Conservation (phyloP, 1,139 yeast species). For the Lodderomyces metapsilosis region DNA sequence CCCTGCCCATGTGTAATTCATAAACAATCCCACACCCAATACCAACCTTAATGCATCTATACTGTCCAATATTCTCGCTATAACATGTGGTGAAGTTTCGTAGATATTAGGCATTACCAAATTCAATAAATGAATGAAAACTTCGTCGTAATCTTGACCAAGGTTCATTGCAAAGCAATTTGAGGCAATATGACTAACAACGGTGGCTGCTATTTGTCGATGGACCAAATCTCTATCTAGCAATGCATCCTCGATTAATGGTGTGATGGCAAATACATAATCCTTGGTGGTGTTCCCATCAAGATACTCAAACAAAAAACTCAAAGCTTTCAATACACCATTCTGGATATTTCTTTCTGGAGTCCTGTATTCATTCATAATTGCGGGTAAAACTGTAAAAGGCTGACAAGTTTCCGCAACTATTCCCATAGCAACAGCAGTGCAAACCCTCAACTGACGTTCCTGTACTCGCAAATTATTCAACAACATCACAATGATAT, state of each 20-base stretch:
- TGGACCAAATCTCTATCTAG: conserved; percentile 91
- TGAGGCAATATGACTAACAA: conserved; percentile 76
- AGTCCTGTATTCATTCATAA: conserved; percentile 92
- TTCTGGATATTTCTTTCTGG: conserved; percentile 95
- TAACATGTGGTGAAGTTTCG: conserved; percentile 95
- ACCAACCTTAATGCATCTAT: conserved; percentile 72
- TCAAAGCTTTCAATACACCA: conserved; percentile 87
- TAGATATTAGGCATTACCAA: conserved; percentile 79
- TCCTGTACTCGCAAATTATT: conserved; percentile 90
- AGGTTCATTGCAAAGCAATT: conserved; percentile 71
- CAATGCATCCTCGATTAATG: conserved; percentile 85
- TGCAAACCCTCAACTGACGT: conserved; percentile 93
- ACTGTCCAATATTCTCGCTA: conserved; percentile 76
- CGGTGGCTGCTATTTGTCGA: conserved; percentile 93
- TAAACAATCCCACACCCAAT: conserved; percentile 71
- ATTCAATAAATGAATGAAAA: conserved; percentile 66
- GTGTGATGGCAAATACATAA: conserved; percentile 78
- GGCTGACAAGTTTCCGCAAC: conserved; percentile 95
- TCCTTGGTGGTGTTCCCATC: conserved; percentile 74
- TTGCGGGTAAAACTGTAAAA: conserved; percentile 91
- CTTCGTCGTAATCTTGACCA: conserved; percentile 65
- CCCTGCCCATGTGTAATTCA: conserved; percentile 85
- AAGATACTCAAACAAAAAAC: conserved; percentile 92
- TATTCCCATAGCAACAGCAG: conserved; percentile 97
- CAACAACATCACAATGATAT: conserved; percentile 79